Evolutionary conservation across 2,329 filamentous ascomycete genomes (phyloP).

Genomic region (Aspergillus udagawae): DNA sequence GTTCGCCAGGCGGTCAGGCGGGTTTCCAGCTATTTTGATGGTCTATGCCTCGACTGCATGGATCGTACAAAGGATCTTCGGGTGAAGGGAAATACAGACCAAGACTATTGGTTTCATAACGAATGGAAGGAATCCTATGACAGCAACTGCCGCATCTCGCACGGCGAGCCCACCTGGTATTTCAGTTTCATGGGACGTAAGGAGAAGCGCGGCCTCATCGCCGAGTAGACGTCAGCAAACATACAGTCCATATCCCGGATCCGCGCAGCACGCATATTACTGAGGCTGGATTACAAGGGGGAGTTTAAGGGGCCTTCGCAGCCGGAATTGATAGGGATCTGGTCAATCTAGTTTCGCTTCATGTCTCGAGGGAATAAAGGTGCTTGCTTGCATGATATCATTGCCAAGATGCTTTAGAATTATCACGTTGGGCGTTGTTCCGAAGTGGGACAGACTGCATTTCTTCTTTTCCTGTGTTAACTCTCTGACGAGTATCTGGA

Average conservation of each 20-base stretch:
- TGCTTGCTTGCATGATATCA: conserved; percentile 8
- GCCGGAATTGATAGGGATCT: conserved; percentile 24
- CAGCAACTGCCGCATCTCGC: neutral
- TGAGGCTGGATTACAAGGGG: no score
- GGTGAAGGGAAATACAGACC: neutral
- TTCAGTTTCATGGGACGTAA: conserved; percentile 7
- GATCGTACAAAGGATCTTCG: neutral
- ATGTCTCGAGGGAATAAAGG: conserved; percentile 18
- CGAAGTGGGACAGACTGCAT: neutral
- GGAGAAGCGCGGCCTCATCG: conserved; percentile 1
- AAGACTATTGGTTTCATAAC: conserved; percentile 3
- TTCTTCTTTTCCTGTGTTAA: neutral
- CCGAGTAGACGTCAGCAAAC: neutral
- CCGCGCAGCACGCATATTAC: no score
- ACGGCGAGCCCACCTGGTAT: conserved; percentile 4
- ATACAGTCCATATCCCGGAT: no score
- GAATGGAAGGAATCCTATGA: neutral
- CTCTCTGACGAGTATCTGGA: neutral
- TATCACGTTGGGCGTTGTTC: neutral
- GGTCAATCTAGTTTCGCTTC: conserved; percentile 23
- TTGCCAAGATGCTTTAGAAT: neutral
- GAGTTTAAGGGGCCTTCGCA: conserved; percentile 2
- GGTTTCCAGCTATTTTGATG: conserved; percentile 2
- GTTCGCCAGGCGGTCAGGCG: neutral
- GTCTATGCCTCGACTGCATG: conserved; percentile 10